These are phyloP conservation scores for Aquilaria yunnanensis DNA, from an alignment of 345 rosid species.

Conservation along the genomic window DNA sequence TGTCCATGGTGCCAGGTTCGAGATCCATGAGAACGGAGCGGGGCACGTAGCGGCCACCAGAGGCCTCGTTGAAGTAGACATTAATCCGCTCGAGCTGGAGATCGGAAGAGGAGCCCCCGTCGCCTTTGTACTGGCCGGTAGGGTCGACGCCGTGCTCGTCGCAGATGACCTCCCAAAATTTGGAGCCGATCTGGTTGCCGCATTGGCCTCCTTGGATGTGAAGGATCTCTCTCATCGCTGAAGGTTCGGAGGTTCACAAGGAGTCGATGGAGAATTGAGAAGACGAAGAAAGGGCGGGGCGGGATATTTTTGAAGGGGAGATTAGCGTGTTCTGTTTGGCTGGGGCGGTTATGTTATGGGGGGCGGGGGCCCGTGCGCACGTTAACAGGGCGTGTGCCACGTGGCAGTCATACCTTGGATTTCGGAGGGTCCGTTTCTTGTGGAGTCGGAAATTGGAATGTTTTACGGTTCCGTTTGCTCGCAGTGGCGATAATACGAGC, in stretches of 20 bases:
- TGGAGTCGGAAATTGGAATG: too few species aligned
- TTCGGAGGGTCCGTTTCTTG: not conserved
- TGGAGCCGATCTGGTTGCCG: slow-evolving; percentile 98
- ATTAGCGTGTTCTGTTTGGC: too few species aligned
- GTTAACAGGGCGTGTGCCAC: slow-evolving; percentile 13
- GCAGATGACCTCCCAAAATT: slow-evolving; percentile 98
- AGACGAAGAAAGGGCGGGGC: slow-evolving; percentile 15
- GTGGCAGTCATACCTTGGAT: not conserved
- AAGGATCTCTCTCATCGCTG: slow-evolving; percentile 84
- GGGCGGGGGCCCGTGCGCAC: slow-evolving; percentile 15
- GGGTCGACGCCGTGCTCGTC: slow-evolving; percentile 92
- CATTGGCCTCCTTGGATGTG: slow-evolving; percentile 97
- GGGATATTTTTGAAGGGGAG: slow-evolving; percentile 22
- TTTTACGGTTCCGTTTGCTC: not conserved
- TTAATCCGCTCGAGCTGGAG: slow-evolving; percentile 7
- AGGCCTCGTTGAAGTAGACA: slow-evolving; percentile 89
- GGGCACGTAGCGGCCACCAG: slow-evolving; percentile 91
- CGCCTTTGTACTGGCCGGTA: slow-evolving; percentile 70
- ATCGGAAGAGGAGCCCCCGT: slow-evolving; percentile 7
- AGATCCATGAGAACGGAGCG: slow-evolving; percentile 98
- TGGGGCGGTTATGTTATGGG: slow-evolving; percentile 3
- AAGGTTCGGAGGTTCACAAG: slow-evolving; percentile 4
- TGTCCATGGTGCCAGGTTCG: slow-evolving; percentile 98
- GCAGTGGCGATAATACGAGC: too few species aligned
- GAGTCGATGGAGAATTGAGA: not conserved